These are phyloP conservation scores for Amphirosellinia nigrospora DNA, from an alignment of 495 filamentous ascomycete species.

Conservation along the genomic window DNA sequence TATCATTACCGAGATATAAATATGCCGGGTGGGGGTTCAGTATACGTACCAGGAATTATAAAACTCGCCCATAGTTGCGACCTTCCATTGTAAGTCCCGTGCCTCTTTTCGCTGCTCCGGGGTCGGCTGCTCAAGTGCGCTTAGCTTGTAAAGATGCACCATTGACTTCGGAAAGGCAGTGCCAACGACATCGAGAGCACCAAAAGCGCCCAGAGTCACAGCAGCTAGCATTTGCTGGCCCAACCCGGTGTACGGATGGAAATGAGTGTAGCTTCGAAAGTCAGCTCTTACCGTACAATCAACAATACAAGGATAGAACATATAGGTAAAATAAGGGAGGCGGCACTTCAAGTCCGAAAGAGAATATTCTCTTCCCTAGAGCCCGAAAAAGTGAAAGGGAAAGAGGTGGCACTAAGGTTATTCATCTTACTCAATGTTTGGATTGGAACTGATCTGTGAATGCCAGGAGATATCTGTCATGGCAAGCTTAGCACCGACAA, in stretches of 20 bases:
- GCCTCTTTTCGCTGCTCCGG: constrained; percentile 18
- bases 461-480: constrained; percentile 25
- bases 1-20: background rate
- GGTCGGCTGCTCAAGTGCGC: constrained; percentile 21
- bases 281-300: background rate
- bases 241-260: constrained; percentile 19
- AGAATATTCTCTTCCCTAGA: too few relatives aligned
- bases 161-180: constrained; percentile 21
- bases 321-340: background rate
- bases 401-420: background rate
- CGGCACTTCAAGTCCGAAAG: background rate
- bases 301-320: background rate
- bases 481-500: constrained; percentile 20
- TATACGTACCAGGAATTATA: constrained; percentile 24
- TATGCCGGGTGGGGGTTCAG: background rate
- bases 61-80: constrained; percentile 23
- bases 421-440: constrained; percentile 15
- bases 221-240: constrained; percentile 24
- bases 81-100: constrained; percentile 20
- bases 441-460: constrained; percentile 20
- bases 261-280: constrained; percentile 15
- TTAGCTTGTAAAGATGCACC: constrained; percentile 18
- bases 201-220: constrained; percentile 18
- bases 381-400: background rate
- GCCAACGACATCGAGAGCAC: constrained; percentile 24